Evolutionary conservation across 805 yeast species (phyloP), one percentile per base, ranked within the genome.

Genomic region (Cyberlindnera galapagoensis): DNA sequence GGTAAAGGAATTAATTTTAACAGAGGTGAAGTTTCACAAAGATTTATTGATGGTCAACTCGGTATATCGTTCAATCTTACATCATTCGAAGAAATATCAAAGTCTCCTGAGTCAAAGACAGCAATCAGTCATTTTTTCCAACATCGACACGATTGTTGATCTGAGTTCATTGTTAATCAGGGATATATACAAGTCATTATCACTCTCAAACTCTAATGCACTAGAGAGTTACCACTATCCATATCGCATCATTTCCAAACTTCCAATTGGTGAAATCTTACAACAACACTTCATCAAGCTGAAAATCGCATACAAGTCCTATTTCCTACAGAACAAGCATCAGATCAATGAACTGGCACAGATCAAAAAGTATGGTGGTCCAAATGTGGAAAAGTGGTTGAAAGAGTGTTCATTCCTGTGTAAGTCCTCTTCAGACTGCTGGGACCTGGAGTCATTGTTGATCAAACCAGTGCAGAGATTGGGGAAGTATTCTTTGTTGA

Each of bases 41-140:
- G 45, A 53, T 13, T 31, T 68, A 37, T 46, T 38, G 7, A 30
- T 56, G 8, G 44, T 61, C 12, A 49, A 53, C 15, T 29, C 52
- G 6, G 52, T 65, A 1, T 63, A 58, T 30, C 46, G 62, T 8
- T 52, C 57, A 6, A 42, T 57, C 9, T 40, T 63, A 17, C 47
- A 47, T 24, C 54, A 50, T 27, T 52, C 57, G 6, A 41, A 37
- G 18, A 49, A 49, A 18, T 54, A 51, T 26, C 50, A 47, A 15
- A 43, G 57, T 28, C 54, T 59, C 10, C 43, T 68, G 9, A 43
- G 59, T 17, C 31, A 44, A 5, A 49, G 50, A 16, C 70, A 68
- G 20, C 62, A 60, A 33, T 27, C 58, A 5, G 33, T 59, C 7
- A 40, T 71, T 2, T 69, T 71, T 51, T 69, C 71, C 1, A 67